A percentile compares a stretch with the other conserved stretches of the same genome.
Evolutionary conservation across 1,284 basidiomycete species (phyloP).

Genomic region (Anthracocystis panici-leucophaei): DNA sequence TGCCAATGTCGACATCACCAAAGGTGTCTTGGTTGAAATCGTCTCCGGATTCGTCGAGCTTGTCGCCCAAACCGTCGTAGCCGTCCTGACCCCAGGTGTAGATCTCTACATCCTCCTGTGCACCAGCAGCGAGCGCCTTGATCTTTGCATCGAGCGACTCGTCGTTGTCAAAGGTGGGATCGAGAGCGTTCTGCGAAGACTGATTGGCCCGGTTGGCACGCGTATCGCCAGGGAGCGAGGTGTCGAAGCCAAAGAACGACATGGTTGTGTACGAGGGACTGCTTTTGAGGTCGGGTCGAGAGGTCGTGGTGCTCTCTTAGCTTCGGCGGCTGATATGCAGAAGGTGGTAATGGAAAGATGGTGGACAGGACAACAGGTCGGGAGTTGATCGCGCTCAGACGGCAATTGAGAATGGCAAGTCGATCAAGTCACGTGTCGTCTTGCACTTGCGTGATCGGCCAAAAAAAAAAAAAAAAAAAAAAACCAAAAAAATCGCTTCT

Average conservation of each 20-base stretch:
- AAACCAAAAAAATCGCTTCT: too few species aligned
- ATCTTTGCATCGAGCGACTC: slow-evolving; percentile 65
- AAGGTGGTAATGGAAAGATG: slow-evolving; percentile 1
- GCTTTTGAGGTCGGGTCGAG: background rate
- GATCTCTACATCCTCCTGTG: slow-evolving; percentile 80
- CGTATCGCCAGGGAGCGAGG: slow-evolving; percentile 60
- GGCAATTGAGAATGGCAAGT: background rate
- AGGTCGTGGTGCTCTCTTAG: background rate
- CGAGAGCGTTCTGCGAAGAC: slow-evolving; percentile 35
- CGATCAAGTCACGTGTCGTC: slow-evolving; percentile 1
- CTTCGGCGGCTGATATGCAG: background rate
- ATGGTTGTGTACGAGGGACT: slow-evolving; percentile 30
- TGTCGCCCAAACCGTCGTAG: slow-evolving; percentile 89
- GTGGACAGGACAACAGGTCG: background rate
- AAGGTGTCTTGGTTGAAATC: slow-evolving; percentile 84
- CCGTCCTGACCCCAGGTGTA: slow-evolving; percentile 90
- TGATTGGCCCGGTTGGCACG: slow-evolving; percentile 17
- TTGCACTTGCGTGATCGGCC: background rate
- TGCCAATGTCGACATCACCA: slow-evolving; percentile 74
- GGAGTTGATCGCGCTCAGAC: slow-evolving; percentile 3
- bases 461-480: too few species aligned
- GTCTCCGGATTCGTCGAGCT: slow-evolving; percentile 77
- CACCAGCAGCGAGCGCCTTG: slow-evolving; percentile 73
- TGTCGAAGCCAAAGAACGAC: slow-evolving; percentile 70
- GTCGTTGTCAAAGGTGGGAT: slow-evolving; percentile 59